These are phyloP conservation scores for Alternaria postmessia DNA, from an alignment of 2,329 filamentous ascomycete genomes.

Conservation along the genomic window DNA sequence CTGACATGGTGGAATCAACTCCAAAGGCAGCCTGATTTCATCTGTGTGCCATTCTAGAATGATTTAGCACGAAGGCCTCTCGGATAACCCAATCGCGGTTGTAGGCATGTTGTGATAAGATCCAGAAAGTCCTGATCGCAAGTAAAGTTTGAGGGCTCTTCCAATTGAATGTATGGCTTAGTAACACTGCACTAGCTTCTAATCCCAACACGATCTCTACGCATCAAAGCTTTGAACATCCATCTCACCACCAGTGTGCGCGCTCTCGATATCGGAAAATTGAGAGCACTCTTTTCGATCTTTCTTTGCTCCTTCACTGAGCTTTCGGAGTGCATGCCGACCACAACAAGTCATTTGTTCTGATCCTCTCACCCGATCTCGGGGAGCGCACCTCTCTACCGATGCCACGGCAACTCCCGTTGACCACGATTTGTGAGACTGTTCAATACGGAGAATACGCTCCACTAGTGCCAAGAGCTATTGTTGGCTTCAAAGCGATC, in stretches of 20 bases:
- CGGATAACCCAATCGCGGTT: not conserved
- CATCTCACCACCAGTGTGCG: not conserved
- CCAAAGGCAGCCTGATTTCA: not conserved
- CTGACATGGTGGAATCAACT: not conserved
- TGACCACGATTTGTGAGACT: not conserved
- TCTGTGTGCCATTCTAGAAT: not conserved
- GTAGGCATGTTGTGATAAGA: not conserved
- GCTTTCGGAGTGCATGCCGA: not conserved
- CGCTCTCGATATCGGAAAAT: not conserved
- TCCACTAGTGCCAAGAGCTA: not conserved
- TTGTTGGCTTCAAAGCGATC: not conserved
- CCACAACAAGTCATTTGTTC: not conserved
- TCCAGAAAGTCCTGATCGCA: not conserved
- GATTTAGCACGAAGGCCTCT: no score
- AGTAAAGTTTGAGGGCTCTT: not conserved
- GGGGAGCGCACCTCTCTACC: not conserved
- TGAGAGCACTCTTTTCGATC: not conserved
- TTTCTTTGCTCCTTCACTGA: not conserved
- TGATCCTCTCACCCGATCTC: not conserved
- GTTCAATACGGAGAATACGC: slow-evolving; percentile 1
- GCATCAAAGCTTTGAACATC: not conserved
- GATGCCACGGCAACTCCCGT: not conserved
- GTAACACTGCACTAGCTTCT: not conserved
- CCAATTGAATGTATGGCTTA: not conserved
- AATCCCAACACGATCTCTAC: not conserved